Conservation (phyloP, 1,284 basidiomycete species). For the Melampsora larici-populina region DNA sequence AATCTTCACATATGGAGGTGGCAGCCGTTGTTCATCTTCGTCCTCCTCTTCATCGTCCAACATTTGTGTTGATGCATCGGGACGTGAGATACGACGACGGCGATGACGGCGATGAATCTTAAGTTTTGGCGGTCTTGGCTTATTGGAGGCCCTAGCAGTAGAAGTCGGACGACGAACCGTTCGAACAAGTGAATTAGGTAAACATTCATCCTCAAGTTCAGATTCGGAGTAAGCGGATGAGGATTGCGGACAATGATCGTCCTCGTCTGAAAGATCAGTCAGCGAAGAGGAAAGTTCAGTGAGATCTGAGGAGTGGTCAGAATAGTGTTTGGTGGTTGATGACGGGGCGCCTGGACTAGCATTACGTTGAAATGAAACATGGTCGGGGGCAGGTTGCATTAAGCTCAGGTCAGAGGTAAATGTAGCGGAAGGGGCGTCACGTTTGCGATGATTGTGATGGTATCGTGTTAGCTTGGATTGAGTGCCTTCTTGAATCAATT, state of each 20-base stretch:
- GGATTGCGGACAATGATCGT: background rate
- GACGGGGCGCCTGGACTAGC: background rate
- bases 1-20: slow-evolving; percentile 38
- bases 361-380: background rate
- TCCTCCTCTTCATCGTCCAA: background rate
- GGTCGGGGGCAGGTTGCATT: background rate
- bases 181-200: slow-evolving; percentile 25
- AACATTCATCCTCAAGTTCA: slow-evolving; percentile 38
- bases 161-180: slow-evolving; percentile 15
- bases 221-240: slow-evolving; percentile 24
- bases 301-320: slow-evolving; percentile 23
- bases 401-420: background rate
- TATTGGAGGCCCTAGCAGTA: background rate
- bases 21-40: slow-evolving; percentile 12
- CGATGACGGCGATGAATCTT: slow-evolving; percentile 4
- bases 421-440: slow-evolving; percentile 14
- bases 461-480: background rate
- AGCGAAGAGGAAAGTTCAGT: slow-evolving; percentile 33
- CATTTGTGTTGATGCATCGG: background rate
- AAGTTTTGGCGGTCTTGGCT: slow-evolving; percentile 17
- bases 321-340: background rate
- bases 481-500: slow-evolving; percentile 34
- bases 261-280: slow-evolving; percentile 22
- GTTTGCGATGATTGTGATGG: background rate
- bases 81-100: background rate